These are phyloP conservation scores for Arachnomyces sp. DNA, from an alignment of 2,329 filamentous ascomycete genomes.

Conservation along the genomic window DNA sequence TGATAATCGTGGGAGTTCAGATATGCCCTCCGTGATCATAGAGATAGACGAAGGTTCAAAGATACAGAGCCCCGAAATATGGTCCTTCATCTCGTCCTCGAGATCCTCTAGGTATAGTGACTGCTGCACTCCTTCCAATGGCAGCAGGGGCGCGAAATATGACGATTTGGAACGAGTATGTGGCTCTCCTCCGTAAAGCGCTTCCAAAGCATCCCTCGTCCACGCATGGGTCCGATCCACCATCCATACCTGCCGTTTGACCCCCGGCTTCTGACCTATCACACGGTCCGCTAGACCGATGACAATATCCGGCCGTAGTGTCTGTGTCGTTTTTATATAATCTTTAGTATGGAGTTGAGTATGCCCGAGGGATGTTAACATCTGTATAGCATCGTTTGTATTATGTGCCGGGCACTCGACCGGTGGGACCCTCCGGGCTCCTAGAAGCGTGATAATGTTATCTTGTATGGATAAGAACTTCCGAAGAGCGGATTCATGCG, in stretches of 20 bases:
- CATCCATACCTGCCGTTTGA: slow-evolving; percentile 74
- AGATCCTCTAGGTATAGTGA: slow-evolving; percentile 71
- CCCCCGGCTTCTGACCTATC: slow-evolving; percentile 49
- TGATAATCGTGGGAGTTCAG: slow-evolving; percentile 62
- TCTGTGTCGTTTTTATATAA: slow-evolving; percentile 57
- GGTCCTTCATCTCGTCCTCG: slow-evolving; percentile 50
- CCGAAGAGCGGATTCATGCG: slow-evolving; percentile 54
- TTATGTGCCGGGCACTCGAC: slow-evolving; percentile 62
- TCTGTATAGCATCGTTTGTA: slow-evolving; percentile 59
- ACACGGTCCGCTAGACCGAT: slow-evolving; percentile 70
- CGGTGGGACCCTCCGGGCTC: slow-evolving; percentile 67
- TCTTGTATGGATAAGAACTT: slow-evolving; percentile 66
- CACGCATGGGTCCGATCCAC: slow-evolving; percentile 76
- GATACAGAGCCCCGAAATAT: slow-evolving; percentile 63
- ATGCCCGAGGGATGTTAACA: slow-evolving; percentile 84
- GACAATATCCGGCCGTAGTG: slow-evolving; percentile 70
- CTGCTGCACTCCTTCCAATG: slow-evolving; percentile 66
- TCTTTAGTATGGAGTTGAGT: slow-evolving; percentile 58
- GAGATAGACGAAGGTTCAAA: slow-evolving; percentile 65
- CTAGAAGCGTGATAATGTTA: slow-evolving; percentile 61
- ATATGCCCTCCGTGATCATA: slow-evolving; percentile 55
- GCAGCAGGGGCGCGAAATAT: slow-evolving; percentile 60
- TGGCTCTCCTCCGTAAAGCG: slow-evolving; percentile 28
- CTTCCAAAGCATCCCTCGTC: slow-evolving; percentile 59
- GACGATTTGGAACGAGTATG: slow-evolving; percentile 27